Evolutionary conservation across 2,329 filamentous ascomycete genomes (phyloP), one percentile per base, ranked within the genome.

Genomic region (Thermothelomyces thermophilus): DNA sequence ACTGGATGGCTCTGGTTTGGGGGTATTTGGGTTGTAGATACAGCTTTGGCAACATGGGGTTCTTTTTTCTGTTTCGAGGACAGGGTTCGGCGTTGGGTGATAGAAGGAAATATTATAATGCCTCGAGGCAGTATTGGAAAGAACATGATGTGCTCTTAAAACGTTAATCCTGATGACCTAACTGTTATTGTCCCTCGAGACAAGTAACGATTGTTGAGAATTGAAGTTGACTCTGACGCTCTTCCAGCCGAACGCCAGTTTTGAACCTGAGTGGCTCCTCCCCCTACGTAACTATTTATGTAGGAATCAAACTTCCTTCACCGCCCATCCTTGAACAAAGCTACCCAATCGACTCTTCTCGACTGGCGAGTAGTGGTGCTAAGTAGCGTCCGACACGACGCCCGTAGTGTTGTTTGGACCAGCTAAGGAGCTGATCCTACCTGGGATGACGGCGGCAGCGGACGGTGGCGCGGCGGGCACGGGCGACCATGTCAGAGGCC

Each of bases 401-500:
- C n/a, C n/a, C n/a, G n/a, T n/a, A n/a, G n/a, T n/a, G n/a, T n/a
- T n/a, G n/a, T 41, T 41, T 26, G 14, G 10, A 41, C 9, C 43
- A 59, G 13, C 19, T 46, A 1, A 58, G 58, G 37, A 62, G 14
- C 7, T 26, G 2, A 3, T 46, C 69, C 68, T 86, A 0, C 82
- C 79, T 1, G 76, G 71, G 14, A 74, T 61, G 9, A 86, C 56
- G 0, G 75, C 79, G 0, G 83, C 83, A 41, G 82, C 71, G 59
- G 9, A 33, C 34, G 19, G 48, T 35, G 3, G 48, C 41, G 14
- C 41, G 41, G 41, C 45, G 48, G 14, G 30, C 42, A 30, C 35
- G 47, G 13, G 47, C 83, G 68, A 86, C 62, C 62, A 77, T 73
- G 1, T 80, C 82, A 63, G 86, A 87, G 24, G 74, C 77, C 2